These are phyloP conservation scores for Bocquillonia castaneifolia DNA, from an alignment of 441 rosid species.

Conservation along the genomic window DNA sequence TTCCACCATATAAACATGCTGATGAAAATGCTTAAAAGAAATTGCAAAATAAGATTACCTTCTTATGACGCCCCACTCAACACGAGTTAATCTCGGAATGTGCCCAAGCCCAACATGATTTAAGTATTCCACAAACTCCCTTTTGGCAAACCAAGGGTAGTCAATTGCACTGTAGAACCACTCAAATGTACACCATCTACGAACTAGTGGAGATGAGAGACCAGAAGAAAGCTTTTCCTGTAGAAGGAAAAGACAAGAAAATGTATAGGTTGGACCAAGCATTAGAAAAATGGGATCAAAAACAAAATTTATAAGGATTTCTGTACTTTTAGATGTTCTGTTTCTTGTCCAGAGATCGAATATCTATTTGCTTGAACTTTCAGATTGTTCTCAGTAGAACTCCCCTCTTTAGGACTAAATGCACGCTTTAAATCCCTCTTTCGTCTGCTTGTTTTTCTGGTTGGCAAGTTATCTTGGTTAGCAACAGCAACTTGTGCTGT, in stretches of 20 bases:
- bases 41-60: conserved; percentile 41
- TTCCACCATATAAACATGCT: neutral
- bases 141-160: conserved; percentile 96
- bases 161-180: conserved; percentile 99
- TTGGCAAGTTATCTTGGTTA: conserved; percentile 35
- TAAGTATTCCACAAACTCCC: conserved; percentile 86
- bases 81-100: conserved; percentile 84
- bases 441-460: conserved; percentile 55
- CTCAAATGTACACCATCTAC: conserved; percentile 87
- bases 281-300: conserved; percentile 2
- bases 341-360: conserved; percentile 31
- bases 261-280: neutral
- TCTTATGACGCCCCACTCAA: conserved; percentile 98
- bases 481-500: conserved; percentile 40
- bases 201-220: conserved; percentile 58
- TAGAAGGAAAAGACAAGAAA: conserved; percentile 13
- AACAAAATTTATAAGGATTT: conserved; percentile 15
- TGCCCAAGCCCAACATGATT: conserved; percentile 93
- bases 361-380: conserved; percentile 33
- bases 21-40: neutral
- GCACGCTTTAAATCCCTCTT: conserved; percentile 51
- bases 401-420: conserved; percentile 35
- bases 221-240: conserved; percentile 68
- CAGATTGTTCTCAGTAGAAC: conserved; percentile 34
- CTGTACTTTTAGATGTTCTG: conserved; percentile 44